These are phyloP conservation scores for Pichia sp. DNA, from an alignment of 1,139 yeast species.

Conservation along the genomic window DNA sequence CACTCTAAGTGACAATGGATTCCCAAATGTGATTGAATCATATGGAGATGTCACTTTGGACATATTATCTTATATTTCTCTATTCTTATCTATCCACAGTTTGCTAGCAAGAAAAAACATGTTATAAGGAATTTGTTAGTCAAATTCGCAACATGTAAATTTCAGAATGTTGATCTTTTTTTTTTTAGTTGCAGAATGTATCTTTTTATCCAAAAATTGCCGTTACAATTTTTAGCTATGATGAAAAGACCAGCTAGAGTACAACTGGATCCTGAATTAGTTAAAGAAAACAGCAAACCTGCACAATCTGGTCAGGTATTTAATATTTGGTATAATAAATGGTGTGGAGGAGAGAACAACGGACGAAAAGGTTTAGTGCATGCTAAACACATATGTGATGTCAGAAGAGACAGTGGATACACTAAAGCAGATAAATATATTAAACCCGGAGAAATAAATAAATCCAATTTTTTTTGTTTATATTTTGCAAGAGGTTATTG, in stretches of 20 bases:
- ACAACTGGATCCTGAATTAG: slow-evolving; percentile 63
- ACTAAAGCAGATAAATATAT: slow-evolving; percentile 54
- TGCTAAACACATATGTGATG: slow-evolving; percentile 48
- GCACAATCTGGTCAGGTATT: slow-evolving; percentile 76
- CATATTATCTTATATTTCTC: slow-evolving; percentile 1
- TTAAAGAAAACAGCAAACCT: slow-evolving; percentile 59
- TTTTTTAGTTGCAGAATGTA: not conserved
- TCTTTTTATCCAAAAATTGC: too few relatives aligned
- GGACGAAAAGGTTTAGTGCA: slow-evolving; percentile 29
- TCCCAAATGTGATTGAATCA: slow-evolving; percentile 53
- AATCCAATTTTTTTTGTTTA: slow-evolving; percentile 51
- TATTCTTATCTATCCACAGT: not conserved
- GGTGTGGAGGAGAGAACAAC: slow-evolving; percentile 68
- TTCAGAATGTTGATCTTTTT: not conserved
- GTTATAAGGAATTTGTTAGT: not conserved
- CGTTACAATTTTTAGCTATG: not conserved
- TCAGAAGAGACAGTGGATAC: slow-evolving; percentile 62
- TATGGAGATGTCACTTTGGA: slow-evolving; percentile 21
- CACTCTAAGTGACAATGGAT: slow-evolving; percentile 72
- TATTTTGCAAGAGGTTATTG: slow-evolving; percentile 91
- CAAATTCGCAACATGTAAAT: not conserved
- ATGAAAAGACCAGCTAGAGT: slow-evolving; percentile 44
- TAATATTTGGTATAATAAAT: slow-evolving; percentile 83
- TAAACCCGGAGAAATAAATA: slow-evolving; percentile 30
- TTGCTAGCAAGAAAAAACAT: not conserved